These are phyloP conservation scores for Mollisiaceae sp. DNA, from an alignment of 2,329 filamentous ascomycete species.

Conservation along the genomic window DNA sequence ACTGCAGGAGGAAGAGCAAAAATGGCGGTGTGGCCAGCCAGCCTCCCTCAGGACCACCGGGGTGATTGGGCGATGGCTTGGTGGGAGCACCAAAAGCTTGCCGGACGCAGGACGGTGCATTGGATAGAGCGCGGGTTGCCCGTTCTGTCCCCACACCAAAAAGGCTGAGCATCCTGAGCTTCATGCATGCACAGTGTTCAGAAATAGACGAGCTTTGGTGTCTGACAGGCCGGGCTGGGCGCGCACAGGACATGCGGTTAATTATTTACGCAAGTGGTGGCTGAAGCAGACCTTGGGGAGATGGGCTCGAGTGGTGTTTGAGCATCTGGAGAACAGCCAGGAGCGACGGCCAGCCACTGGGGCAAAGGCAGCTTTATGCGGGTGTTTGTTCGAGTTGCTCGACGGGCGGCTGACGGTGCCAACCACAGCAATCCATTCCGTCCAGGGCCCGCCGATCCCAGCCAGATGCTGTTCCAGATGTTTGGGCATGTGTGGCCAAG, in stretches of 20 bases:
- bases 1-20: constrained; percentile 12
- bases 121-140: constrained; percentile 5
- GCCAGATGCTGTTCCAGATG: constrained; percentile 21
- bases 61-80: constrained; percentile 11
- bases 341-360: constrained; percentile 4
- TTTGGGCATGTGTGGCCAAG: constrained; percentile 9
- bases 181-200: constrained; percentile 9
- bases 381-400: constrained; percentile 17
- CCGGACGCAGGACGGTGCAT: not conserved
- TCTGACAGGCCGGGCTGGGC: not conserved
- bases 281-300: constrained; percentile 14
- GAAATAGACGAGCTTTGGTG: constrained; percentile 10
- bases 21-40: constrained; percentile 19
- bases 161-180: constrained; percentile 15
- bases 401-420: constrained; percentile 20
- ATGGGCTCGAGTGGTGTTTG: constrained; percentile 16
- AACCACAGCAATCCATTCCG: constrained; percentile 1
- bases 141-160: constrained; percentile 4
- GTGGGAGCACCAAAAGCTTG: constrained; percentile 3
- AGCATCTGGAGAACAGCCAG: constrained; percentile 11
- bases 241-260: constrained; percentile 5
- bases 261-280: constrained; percentile 19
- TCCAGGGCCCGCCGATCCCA: constrained; percentile 14
- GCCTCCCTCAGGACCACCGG: not conserved
- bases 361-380: constrained; percentile 21